Percentiles rank a stretch among this genome's conserved stretches.
phyloP scores from a whole-genome alignment of 176 grass and related monocot genomes.

The Musa beccarii region DNA sequence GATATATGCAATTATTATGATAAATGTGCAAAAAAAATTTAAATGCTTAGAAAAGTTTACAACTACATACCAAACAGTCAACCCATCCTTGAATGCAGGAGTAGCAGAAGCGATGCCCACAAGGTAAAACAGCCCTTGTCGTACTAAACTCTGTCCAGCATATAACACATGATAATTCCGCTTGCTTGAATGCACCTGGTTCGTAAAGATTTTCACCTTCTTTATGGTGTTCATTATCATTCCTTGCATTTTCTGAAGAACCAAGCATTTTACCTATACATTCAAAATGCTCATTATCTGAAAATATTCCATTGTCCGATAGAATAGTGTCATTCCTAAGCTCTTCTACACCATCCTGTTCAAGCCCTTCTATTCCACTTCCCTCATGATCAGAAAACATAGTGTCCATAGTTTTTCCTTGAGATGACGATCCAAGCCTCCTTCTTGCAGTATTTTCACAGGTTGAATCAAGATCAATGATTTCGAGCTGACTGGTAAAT shows the following conservation, averaged over 20 bases:
- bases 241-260: conserved; percentile 17
- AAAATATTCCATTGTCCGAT: conserved; percentile 24
- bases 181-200: conserved; percentile 24
- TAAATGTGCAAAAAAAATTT: background rate
- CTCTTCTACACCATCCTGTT: conserved; percentile 17
- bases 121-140: conserved; percentile 75
- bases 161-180: conserved; percentile 77
- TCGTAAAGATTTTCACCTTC: conserved; percentile 12
- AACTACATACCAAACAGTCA: conserved; percentile 48
- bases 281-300: conserved; percentile 28
- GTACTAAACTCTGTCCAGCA: conserved; percentile 86
- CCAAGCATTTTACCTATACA: conserved; percentile 9
- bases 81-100: conserved; percentile 86
- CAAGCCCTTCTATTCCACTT: conserved; percentile 14
- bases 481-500: background rate
- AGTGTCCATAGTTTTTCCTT: conserved; percentile 13
- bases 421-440: conserved; percentile 23
- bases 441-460: conserved; percentile 21
- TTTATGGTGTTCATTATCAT: conserved; percentile 22
- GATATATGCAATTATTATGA: background rate
- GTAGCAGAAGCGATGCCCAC: conserved; percentile 91
- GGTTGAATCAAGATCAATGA: conserved; percentile 2
- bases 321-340: conserved; percentile 7
- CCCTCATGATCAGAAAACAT: conserved; percentile 24
- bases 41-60: background rate